These are phyloP conservation scores for Crithidia thermophila DNA, from an alignment of 208 protist genomes.

Conservation along the genomic window DNA sequence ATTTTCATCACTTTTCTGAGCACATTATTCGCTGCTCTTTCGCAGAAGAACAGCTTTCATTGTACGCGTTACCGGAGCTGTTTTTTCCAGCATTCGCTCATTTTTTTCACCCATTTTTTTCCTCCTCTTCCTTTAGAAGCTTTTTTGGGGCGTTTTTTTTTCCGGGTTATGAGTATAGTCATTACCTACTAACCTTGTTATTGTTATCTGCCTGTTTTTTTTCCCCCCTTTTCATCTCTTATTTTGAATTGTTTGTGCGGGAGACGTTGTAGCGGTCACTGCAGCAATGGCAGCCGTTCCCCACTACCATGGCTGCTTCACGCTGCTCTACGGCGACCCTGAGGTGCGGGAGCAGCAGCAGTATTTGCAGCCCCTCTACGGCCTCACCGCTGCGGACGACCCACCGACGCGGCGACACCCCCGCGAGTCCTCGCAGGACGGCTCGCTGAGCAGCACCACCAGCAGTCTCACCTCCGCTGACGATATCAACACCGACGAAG, in stretches of 20 bases:
- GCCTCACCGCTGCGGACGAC: constrained; percentile 33
- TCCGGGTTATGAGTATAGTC: no score
- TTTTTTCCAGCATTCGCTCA: neutral
- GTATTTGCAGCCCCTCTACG: constrained; percentile 41
- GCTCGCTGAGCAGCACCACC: constrained; percentile 7
- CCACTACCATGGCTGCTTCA: constrained; percentile 23
- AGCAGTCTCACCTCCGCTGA: constrained; percentile 6
- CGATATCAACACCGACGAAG: neutral
- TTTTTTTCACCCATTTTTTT: neutral
- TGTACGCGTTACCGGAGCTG: neutral
- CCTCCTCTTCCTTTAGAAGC: neutral
- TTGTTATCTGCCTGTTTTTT: no score
- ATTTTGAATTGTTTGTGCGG: constrained; percentile 7
- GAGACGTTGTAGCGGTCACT: no score
- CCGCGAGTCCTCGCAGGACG: constrained; percentile 12
- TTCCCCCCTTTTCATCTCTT: neutral
- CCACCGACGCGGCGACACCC: constrained; percentile 2
- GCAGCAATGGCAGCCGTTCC: constrained; percentile 3
- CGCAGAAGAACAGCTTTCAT: no score
- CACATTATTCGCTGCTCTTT: no score
- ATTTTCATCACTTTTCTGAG: no score
- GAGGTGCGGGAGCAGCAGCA: constrained; percentile 23
- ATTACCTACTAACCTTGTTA: no score
- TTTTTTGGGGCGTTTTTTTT: neutral
- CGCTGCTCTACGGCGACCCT: constrained; percentile 39